These are phyloP conservation scores for Calophaca sinica DNA, from an alignment of 306 rosid species.

Conservation along the genomic window DNA sequence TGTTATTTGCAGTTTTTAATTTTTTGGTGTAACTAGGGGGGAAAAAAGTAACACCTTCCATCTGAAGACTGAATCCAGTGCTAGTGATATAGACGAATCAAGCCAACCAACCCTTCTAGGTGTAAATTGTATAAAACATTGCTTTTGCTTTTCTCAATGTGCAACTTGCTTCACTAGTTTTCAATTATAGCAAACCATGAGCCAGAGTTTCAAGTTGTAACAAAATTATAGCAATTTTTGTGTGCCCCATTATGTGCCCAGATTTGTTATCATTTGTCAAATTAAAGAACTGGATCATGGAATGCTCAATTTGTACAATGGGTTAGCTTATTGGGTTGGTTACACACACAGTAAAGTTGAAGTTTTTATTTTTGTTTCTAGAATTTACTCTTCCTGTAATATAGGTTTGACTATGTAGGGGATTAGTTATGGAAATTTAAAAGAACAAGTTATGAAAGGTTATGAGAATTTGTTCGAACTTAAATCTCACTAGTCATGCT, in stretches of 20 bases:
- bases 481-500: not conserved
- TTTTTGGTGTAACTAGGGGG: not conserved
- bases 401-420: not conserved
- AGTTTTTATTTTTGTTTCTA: not conserved
- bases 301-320: too few relatives aligned
- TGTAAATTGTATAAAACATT: not conserved
- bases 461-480: not conserved
- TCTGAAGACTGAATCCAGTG: not conserved
- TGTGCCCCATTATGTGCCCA: not conserved
- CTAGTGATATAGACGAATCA: not conserved
- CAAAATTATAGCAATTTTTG: not conserved
- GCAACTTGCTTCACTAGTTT: not conserved
- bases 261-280: not conserved
- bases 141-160: not conserved
- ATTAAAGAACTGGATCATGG: too few relatives aligned
- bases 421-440: not conserved
- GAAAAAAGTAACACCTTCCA: not conserved
- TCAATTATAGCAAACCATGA: not conserved
- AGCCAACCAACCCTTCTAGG: not conserved
- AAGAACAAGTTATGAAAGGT: too few relatives aligned
- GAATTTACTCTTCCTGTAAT: not conserved
- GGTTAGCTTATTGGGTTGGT: too few relatives aligned
- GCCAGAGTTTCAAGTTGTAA: not conserved
- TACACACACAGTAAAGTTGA: too few relatives aligned
- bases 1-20: slow-evolving; percentile 1